A percentile compares a stretch with the other conserved stretches of the same genome.
These are phyloP conservation scores for Acrocalymma vagum DNA, from an alignment of 2,329 filamentous ascomycete genomes.

Conservation along the genomic window DNA sequence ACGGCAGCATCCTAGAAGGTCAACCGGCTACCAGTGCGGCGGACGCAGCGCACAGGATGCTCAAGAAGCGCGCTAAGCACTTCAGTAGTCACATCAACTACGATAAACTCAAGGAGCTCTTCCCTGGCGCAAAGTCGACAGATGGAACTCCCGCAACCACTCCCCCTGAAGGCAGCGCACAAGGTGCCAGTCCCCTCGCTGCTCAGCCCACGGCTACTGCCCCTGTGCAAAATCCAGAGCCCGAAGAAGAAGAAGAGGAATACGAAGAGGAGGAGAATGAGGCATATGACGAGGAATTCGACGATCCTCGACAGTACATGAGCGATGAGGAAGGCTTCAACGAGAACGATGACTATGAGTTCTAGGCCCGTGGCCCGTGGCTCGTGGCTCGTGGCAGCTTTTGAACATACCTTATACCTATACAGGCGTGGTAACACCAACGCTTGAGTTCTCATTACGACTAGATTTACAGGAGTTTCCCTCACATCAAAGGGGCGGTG, in stretches of 20 bases:
- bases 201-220: conserved; percentile 15
- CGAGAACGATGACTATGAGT: conserved; percentile 47
- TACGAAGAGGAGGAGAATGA: conserved; percentile 44
- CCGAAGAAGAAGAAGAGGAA: conserved; percentile 27
- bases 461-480: no score
- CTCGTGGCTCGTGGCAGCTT: no score
- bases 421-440: no score
- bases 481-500: no score
- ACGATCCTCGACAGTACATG: conserved; percentile 50
- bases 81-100: conserved; percentile 59
- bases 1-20: conserved; percentile 53
- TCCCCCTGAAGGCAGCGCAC: conserved; percentile 24
- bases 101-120: conserved; percentile 53
- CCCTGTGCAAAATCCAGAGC: conserved; percentile 18
- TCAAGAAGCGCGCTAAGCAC: conserved; percentile 52
- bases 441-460: no score
- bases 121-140: conserved; percentile 28
- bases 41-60: conserved; percentile 55
- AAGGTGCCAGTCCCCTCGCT: conserved; percentile 29
- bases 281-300: conserved; percentile 48
- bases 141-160: conserved; percentile 19
- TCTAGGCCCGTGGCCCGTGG: no score
- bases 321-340: conserved; percentile 52
- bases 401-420: no score
- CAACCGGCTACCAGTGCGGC: conserved; percentile 53